phyloP scores from a whole-genome alignment of 495 filamentous ascomycete genomes.

The Penicillium roqueforti region DNA sequence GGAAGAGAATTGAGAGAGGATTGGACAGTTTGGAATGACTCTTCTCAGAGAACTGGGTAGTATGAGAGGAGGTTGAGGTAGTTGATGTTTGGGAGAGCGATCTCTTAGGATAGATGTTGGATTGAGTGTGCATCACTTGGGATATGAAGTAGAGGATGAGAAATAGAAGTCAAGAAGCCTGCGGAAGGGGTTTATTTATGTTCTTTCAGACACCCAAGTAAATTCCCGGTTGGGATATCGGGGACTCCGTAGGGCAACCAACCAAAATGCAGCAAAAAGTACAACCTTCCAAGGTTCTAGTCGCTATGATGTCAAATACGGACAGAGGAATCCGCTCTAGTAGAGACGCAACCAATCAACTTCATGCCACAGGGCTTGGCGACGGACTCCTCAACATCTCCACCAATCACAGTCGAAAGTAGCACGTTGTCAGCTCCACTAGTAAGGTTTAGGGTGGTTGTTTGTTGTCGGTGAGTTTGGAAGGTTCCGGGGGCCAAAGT shows the following conservation, averaged over 20 bases:
- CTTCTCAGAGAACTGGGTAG: slow-evolving; percentile 19
- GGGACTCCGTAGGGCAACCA: slow-evolving; percentile 26
- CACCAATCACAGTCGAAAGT: neutral
- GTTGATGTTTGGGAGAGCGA: slow-evolving; percentile 26
- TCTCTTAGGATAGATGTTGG: slow-evolving; percentile 17
- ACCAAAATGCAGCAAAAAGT: slow-evolving; percentile 9
- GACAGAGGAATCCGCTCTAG: neutral
- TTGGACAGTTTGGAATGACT: slow-evolving; percentile 8
- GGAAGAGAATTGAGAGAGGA: slow-evolving; percentile 16
- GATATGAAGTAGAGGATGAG: neutral
- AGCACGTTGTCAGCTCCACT: neutral
- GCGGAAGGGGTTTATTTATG: slow-evolving; percentile 14
- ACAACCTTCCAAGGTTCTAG: too few species aligned
- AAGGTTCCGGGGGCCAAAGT: neutral
- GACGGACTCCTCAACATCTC: too few species aligned
- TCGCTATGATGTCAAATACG: neutral
- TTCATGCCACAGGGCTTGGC: neutral
- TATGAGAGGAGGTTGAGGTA: slow-evolving; percentile 19
- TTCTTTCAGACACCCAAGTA: neutral
- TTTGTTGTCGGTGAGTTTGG: slow-evolving; percentile 3
- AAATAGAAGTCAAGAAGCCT: neutral
- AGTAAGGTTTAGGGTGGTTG: neutral
- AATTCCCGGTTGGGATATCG: slow-evolving; percentile 13
- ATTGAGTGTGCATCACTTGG: slow-evolving; percentile 23
- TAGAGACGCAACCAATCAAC: neutral